phyloP scores from a whole-genome alignment of 495 filamentous ascomycete species.

The Hypoxylon intermedium region DNA sequence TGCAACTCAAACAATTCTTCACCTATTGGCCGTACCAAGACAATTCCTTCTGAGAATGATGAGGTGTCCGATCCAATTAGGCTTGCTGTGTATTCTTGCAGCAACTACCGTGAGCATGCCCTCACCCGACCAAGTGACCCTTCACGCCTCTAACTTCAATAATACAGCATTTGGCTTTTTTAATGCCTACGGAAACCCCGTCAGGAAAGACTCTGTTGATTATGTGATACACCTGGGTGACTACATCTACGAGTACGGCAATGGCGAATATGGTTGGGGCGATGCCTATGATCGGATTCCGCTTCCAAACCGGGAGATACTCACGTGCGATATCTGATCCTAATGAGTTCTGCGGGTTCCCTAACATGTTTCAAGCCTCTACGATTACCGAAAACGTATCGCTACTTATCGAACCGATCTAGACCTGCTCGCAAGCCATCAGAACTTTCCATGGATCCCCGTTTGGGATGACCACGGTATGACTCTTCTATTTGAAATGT shows the following conservation, averaged over 20 bases:
- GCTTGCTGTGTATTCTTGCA: constrained; percentile 61
- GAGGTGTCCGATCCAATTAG: constrained; percentile 49
- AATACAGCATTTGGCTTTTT: constrained; percentile 60
- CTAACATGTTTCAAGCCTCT: constrained; percentile 46
- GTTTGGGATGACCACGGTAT: constrained; percentile 72
- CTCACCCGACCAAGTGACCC: constrained; percentile 29
- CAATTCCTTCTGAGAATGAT: constrained; percentile 50
- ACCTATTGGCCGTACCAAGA: constrained; percentile 61
- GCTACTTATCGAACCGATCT: constrained; percentile 67
- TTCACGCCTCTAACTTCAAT: constrained; percentile 14
- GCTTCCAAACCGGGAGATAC: constrained; percentile 58
- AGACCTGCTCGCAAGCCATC: constrained; percentile 61
- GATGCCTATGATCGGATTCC: constrained; percentile 60
- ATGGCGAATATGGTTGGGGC: constrained; percentile 64
- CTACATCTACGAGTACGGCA: constrained; percentile 69
- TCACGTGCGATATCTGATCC: constrained; percentile 43
- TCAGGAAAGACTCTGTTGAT: constrained; percentile 68
- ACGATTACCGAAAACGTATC: constrained; percentile 65
- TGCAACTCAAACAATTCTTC: constrained; percentile 54
- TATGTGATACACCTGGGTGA: constrained; percentile 71
- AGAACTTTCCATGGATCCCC: constrained; percentile 67
- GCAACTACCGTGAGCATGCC: constrained; percentile 54
- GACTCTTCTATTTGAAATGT: background rate
- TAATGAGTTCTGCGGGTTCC: background rate
- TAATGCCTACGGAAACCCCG: constrained; percentile 70